Conservation (phyloP, 345 rosid genomes). For the Limnanthes douglasii region DNA sequence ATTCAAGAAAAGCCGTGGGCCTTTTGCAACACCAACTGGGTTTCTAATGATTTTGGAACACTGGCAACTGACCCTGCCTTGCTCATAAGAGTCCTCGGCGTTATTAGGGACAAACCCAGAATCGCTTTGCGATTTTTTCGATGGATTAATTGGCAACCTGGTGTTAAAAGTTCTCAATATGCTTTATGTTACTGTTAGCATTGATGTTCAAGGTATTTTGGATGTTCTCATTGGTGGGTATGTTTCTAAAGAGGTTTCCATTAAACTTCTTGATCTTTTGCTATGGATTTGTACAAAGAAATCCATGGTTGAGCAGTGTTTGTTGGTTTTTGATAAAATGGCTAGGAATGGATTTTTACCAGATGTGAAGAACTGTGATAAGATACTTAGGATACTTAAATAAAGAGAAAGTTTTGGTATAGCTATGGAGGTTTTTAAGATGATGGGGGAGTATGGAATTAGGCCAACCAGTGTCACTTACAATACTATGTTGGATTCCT, state of each 20-base stretch:
- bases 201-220: slow-evolving; percentile 30
- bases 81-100: too few relatives aligned
- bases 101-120: too few relatives aligned
- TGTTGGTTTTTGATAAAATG: slow-evolving; percentile 41
- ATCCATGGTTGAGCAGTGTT: slow-evolving; percentile 35
- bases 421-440: slow-evolving; percentile 23
- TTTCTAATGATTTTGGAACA: too few relatives aligned
- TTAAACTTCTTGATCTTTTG: slow-evolving; percentile 38
- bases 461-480: slow-evolving; percentile 34
- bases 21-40: too few relatives aligned
- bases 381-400: slow-evolving; percentile 44
- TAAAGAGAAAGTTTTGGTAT: slow-evolving; percentile 17
- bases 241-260: slow-evolving; percentile 11
- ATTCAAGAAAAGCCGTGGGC: too few relatives aligned
- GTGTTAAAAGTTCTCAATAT: slow-evolving; percentile 22
- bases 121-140: too few relatives aligned
- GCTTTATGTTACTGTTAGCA: slow-evolving; percentile 21
- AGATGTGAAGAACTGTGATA: slow-evolving; percentile 46
- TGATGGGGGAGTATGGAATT: slow-evolving; percentile 37
- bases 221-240: slow-evolving; percentile 31
- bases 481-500: slow-evolving; percentile 46
- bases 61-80: too few relatives aligned
- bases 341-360: slow-evolving; percentile 35
- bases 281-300: slow-evolving; percentile 35
- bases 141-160: slow-evolving; percentile 40